A percentile compares a stretch with the other conserved stretches of the same genome.
These are phyloP conservation scores for Trichoderma orchidacearum DNA, from an alignment of 495 filamentous ascomycete species.

Conservation along the genomic window DNA sequence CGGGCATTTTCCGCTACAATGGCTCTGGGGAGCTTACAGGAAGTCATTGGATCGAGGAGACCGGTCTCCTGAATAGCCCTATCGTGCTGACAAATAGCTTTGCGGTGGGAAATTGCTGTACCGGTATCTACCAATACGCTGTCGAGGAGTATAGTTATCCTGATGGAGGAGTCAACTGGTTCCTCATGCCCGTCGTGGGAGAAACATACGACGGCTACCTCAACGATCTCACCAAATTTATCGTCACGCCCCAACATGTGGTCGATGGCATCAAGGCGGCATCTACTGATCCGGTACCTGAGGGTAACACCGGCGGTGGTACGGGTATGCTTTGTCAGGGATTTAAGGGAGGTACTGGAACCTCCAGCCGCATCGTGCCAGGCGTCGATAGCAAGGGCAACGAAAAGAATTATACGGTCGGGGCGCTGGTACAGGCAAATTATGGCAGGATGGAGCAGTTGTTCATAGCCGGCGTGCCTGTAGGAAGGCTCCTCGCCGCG, in stretches of 20 bases:
- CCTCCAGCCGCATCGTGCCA: slow-evolving; percentile 27
- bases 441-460: slow-evolving; percentile 31
- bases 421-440: slow-evolving; percentile 36
- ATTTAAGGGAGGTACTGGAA: slow-evolving; percentile 40
- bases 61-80: slow-evolving; percentile 33
- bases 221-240: slow-evolving; percentile 29
- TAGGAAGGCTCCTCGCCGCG: slow-evolving; percentile 25
- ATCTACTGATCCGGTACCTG: slow-evolving; percentile 21
- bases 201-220: slow-evolving; percentile 40
- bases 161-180: slow-evolving; percentile 27
- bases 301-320: slow-evolving; percentile 39
- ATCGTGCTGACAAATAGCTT: slow-evolving; percentile 39
- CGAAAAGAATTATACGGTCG: slow-evolving; percentile 31
- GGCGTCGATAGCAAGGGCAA: slow-evolving; percentile 12
- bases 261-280: slow-evolving; percentile 28
- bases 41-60: slow-evolving; percentile 38
- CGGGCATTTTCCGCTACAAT: slow-evolving; percentile 39
- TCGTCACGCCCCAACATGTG: slow-evolving; percentile 26
- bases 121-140: slow-evolving; percentile 33
- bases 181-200: slow-evolving; percentile 34
- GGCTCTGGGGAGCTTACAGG: slow-evolving; percentile 42
- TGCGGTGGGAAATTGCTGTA: slow-evolving; percentile 30
- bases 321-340: slow-evolving; percentile 39
- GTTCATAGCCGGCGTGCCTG: slow-evolving; percentile 32
- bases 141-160: slow-evolving; percentile 17